Conservation (phyloP, 139 green algal species). For the Micromonas commoda region DNA sequence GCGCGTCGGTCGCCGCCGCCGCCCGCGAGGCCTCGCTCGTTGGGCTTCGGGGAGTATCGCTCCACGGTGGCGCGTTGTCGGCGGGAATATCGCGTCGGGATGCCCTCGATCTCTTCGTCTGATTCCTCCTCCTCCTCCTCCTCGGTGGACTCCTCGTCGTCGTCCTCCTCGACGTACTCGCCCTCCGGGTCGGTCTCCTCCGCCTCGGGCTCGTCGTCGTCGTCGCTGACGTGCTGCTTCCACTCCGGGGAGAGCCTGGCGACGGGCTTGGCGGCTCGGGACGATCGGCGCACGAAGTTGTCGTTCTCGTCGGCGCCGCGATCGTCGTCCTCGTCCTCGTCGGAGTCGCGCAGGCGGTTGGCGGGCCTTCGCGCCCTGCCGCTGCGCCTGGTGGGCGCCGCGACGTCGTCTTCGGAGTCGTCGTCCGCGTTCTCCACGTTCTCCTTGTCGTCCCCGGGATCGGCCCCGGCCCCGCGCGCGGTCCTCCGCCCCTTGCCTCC, state of each 20-base stretch:
- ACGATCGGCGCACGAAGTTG: background rate
- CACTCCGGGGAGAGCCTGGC: constrained; percentile 9
- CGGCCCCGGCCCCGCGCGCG: background rate
- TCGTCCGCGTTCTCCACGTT: background rate
- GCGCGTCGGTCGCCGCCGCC: constrained; percentile 3
- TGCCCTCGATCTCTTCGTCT: constrained; percentile 32
- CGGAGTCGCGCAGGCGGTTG: constrained; percentile 32
- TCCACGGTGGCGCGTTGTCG: constrained; percentile 29
- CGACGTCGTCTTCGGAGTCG: constrained; percentile 8
- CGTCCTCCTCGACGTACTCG: constrained; percentile 25
- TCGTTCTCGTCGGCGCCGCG: constrained; percentile 31
- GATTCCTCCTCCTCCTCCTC: constrained; percentile 8
- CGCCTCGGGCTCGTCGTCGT: constrained; percentile 17
- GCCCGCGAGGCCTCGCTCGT: constrained; percentile 32
- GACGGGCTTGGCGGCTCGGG: constrained; percentile 29
- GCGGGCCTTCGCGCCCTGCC: background rate
- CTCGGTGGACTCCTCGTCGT: constrained; percentile 31
- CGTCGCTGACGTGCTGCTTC: constrained; percentile 16
- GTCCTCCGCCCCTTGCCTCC: background rate
- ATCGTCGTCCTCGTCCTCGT: constrained; percentile 35
- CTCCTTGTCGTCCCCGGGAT: background rate
- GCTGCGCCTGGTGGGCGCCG: background rate
- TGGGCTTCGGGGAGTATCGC: constrained; percentile 15
- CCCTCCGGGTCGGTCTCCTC: constrained; percentile 26
- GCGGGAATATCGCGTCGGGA: constrained; percentile 29